These are phyloP conservation scores for Alternaria sp. DNA, from an alignment of 2,329 filamentous ascomycete species.

Conservation along the genomic window DNA sequence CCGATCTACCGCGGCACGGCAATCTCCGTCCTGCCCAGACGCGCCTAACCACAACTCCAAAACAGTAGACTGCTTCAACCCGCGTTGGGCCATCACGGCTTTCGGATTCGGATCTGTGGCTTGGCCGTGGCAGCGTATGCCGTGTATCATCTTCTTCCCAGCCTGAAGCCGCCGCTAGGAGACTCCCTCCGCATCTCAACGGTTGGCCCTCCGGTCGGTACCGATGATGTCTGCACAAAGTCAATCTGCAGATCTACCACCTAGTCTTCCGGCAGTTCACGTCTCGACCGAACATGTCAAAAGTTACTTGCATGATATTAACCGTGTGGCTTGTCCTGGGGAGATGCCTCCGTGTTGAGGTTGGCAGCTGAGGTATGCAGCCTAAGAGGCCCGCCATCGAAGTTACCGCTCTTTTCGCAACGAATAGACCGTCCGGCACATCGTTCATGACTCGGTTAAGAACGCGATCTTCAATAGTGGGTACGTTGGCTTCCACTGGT, in stretches of 20 bases:
- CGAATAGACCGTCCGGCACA: constrained; percentile 11
- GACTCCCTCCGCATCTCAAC: neutral
- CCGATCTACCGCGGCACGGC: neutral
- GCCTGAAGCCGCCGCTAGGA: neutral
- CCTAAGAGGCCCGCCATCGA: neutral
- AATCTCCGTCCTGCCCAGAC: neutral
- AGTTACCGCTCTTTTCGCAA: neutral
- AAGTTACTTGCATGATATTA: neutral
- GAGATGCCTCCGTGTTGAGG: neutral
- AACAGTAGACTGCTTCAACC: neutral
- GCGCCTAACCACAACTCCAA: neutral
- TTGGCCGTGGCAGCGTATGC: neutral
- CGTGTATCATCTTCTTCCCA: neutral
- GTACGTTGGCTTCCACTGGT: neutral
- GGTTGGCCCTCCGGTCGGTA: neutral
- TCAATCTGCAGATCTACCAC: neutral
- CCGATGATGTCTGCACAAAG: neutral
- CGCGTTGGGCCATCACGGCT: neutral
- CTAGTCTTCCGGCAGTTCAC: neutral
- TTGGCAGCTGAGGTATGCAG: neutral
- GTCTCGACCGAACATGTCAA: neutral
- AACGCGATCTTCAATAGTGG: constrained; percentile 6
- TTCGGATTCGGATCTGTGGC: neutral
- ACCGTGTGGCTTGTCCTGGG: neutral
- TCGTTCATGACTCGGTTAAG: constrained; percentile 11